phyloP scores from a whole-genome alignment of 2,329 filamentous ascomycete genomes.

The Fusarium torreyae region DNA sequence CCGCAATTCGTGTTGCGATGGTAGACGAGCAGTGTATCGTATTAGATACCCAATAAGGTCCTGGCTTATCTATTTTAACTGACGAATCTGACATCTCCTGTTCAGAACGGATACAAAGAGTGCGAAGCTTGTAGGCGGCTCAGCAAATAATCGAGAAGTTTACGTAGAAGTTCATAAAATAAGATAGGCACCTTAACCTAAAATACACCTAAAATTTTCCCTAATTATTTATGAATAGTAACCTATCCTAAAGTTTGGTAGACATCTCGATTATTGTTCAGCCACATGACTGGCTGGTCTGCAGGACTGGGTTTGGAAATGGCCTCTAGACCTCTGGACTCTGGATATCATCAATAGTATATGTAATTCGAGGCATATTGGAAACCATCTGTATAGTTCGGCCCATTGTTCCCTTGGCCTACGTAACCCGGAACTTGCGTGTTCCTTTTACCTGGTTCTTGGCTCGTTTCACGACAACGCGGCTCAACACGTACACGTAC shows the following conservation, averaged over 20 bases:
- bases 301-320: no score
- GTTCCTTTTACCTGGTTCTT: constrained; percentile 11
- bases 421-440: constrained; percentile 22
- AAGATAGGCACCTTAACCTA: no score
- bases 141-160: no score
- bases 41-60: neutral
- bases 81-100: no score
- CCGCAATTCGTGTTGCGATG: neutral
- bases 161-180: no score
- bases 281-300: no score
- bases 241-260: no score
- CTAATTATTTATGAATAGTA: no score
- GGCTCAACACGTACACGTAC: constrained; percentile 31
- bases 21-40: neutral
- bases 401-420: constrained; percentile 20
- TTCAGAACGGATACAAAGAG: no score
- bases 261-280: no score
- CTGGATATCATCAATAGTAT: neutral
- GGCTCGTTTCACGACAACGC: constrained; percentile 37
- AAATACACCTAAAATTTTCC: no score
- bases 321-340: neutral
- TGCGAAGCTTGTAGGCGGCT: no score
- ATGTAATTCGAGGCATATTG: neutral
- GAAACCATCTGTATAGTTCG: neutral
- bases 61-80: neutral